A percentile compares a stretch with the other conserved stretches of the same genome.
phyloP scores from a whole-genome alignment of 108 stramenopile genomes.

The Thalassiosira profunda region DNA sequence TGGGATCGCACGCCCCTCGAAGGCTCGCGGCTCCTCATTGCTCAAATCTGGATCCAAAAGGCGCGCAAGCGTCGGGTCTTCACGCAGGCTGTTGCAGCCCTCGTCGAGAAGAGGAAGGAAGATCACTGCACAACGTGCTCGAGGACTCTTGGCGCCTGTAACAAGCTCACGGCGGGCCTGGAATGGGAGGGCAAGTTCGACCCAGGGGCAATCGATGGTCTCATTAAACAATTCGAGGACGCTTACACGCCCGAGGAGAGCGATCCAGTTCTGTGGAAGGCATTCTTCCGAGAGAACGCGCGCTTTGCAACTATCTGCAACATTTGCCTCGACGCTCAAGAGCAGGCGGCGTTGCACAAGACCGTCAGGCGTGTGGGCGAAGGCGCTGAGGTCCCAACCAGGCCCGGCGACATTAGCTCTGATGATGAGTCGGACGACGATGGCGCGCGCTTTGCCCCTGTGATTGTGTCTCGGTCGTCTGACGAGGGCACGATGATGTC shows the following conservation, averaged over 20 bases:
- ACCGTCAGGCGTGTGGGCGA: conserved; percentile 46
- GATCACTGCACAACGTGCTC: conserved; percentile 58
- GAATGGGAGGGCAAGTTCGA: conserved; percentile 67
- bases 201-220: conserved; percentile 68
- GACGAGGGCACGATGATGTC: conserved; percentile 78
- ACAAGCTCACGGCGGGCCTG: conserved; percentile 48
- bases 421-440: conserved; percentile 72
- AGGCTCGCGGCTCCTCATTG: conserved; percentile 64
- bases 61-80: conserved; percentile 81
- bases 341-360: conserved; percentile 58
- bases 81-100: conserved; percentile 54
- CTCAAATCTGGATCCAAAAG: conserved; percentile 78
- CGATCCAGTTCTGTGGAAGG: conserved; percentile 82
- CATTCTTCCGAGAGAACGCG: conserved; percentile 83
- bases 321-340: conserved; percentile 60
- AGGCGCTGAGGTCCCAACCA: conserved; percentile 59
- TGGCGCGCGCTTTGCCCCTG: conserved; percentile 68
- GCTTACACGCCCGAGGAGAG: conserved; percentile 62
- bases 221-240: conserved; percentile 74
- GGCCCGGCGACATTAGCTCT: conserved; percentile 69
- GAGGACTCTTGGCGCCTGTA: conserved; percentile 48
- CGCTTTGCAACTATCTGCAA: conserved; percentile 74
- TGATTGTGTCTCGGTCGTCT: conserved; percentile 67
- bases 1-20: conserved; percentile 75
- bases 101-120: conserved; percentile 68